Percentiles rank a stretch among this genome's conserved stretches.
Evolutionary conservation across 2,329 filamentous ascomycete genomes (phyloP).

Genomic region (Davidsoniella australis): DNA sequence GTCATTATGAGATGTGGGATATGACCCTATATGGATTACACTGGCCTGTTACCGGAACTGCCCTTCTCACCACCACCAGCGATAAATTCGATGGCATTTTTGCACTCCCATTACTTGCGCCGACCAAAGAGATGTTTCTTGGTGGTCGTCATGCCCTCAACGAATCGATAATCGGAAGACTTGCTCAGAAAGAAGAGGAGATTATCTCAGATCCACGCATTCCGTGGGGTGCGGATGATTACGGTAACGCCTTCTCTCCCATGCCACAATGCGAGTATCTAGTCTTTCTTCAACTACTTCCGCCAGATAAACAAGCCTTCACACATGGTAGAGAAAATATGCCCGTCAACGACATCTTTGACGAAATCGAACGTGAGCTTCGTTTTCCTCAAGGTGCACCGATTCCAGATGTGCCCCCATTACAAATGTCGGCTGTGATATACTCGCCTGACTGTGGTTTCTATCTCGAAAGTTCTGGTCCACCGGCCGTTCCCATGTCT

Average conservation of each 20-base stretch:
- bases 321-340: background rate
- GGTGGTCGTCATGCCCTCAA: slow-evolving; percentile 51
- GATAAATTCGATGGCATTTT: slow-evolving; percentile 91
- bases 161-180: slow-evolving; percentile 48
- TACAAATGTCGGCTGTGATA: slow-evolving; percentile 45
- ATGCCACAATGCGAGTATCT: slow-evolving; percentile 61
- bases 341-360: slow-evolving; percentile 18
- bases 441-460: slow-evolving; percentile 54
- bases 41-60: slow-evolving; percentile 62
- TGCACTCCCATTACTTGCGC: slow-evolving; percentile 65
- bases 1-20: slow-evolving; percentile 47
- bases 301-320: slow-evolving; percentile 23
- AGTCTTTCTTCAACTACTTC: slow-evolving; percentile 65
- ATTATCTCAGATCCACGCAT: slow-evolving; percentile 46
- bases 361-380: slow-evolving; percentile 42
- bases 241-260: slow-evolving; percentile 27
- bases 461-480: slow-evolving; percentile 47
- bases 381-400: slow-evolving; percentile 43
- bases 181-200: slow-evolving; percentile 42
- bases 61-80: slow-evolving; percentile 75
- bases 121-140: slow-evolving; percentile 37
- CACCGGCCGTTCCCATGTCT: slow-evolving; percentile 33
- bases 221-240: slow-evolving; percentile 54
- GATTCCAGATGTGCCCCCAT: slow-evolving; percentile 32
- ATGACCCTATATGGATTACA: slow-evolving; percentile 71